Conservation (phyloP, 208 protist species). For the Acanthamoeba sp. region DNA sequence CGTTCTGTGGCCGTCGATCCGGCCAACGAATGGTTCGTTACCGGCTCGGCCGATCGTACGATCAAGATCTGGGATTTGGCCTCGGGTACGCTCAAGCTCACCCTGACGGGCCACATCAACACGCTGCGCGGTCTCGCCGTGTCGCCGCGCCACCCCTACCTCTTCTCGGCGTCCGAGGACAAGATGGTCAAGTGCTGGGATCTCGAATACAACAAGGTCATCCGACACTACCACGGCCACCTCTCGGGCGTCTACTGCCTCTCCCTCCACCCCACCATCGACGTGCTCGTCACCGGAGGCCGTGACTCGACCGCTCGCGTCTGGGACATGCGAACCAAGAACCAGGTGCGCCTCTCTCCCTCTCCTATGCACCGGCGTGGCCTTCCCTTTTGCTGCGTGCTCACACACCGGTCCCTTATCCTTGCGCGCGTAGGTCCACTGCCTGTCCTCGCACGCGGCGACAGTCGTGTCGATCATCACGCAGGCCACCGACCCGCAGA, state of each 20-base stretch:
- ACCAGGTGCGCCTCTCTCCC: slow-evolving; percentile 39
- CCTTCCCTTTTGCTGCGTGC: slow-evolving; percentile 82
- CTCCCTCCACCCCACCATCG: slow-evolving; percentile 96
- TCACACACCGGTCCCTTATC: neutral
- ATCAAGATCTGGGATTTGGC: slow-evolving; percentile 98
- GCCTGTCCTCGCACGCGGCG: slow-evolving; percentile 95
- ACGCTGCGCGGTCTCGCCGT: slow-evolving; percentile 92
- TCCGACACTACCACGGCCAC: slow-evolving; percentile 98
- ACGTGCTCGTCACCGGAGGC: slow-evolving; percentile 98
- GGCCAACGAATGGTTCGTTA: slow-evolving; percentile 99
- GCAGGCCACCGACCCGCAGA: slow-evolving; percentile 93
- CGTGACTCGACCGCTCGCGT: slow-evolving; percentile 96
- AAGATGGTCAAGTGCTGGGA: slow-evolving; percentile 99
- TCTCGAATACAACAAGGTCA: slow-evolving; percentile 95
- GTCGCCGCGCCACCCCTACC: slow-evolving; percentile 96
- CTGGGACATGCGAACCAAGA: slow-evolving; percentile 93
- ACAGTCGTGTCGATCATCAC: slow-evolving; percentile 94
- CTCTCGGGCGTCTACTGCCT: slow-evolving; percentile 95
- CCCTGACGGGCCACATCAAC: slow-evolving; percentile 98
- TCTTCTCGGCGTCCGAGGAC: slow-evolving; percentile 99
- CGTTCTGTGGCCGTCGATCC: slow-evolving; percentile 96
- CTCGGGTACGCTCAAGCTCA: slow-evolving; percentile 96
- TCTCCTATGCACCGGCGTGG: neutral
- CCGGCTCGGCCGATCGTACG: slow-evolving; percentile 97
- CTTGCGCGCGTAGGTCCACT: slow-evolving; percentile 72